phyloP scores from a whole-genome alignment of 441 rosid species.

The Breynia disticha region DNA sequence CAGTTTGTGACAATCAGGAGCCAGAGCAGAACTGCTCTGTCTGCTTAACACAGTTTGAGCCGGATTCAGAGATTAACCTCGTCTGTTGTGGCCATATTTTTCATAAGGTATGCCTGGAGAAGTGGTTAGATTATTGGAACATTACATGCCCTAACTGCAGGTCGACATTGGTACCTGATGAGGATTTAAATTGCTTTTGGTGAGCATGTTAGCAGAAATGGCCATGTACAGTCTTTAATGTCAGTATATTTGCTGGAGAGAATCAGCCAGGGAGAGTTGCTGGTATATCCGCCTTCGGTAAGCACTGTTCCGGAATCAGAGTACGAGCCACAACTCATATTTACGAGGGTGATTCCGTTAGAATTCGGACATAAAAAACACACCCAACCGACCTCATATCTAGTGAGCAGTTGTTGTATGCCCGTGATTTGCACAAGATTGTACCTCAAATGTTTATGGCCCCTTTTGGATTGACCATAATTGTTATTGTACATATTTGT shows the following conservation, averaged over 20 bases:
- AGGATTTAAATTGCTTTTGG: conserved; percentile 45
- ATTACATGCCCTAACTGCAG: conserved; percentile 84
- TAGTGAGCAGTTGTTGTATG: no score
- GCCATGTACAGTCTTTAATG: conserved; percentile 33
- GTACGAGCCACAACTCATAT: no score
- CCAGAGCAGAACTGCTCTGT: conserved; percentile 68
- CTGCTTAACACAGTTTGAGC: conserved; percentile 59
- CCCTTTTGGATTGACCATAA: no score
- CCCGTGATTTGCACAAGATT: no score
- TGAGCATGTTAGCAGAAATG: conserved; percentile 22
- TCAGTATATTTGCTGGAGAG: conserved; percentile 19
- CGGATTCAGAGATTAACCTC: conserved; percentile 61
- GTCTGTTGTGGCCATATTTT: conserved; percentile 78
- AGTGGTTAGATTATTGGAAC: conserved; percentile 82
- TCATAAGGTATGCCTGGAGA: conserved; percentile 78
- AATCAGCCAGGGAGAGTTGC: conserved; percentile 3
- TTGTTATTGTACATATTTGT: no score
- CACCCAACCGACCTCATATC: no score
- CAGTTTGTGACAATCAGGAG: conserved; percentile 31
- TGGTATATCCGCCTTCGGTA: no score
- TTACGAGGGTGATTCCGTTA: no score
- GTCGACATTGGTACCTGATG: conserved; percentile 57
- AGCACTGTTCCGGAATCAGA: no score
- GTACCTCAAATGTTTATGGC: no score
- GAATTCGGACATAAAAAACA: no score